These are phyloP conservation scores for Saitozyma sp. DNA, from an alignment of 768 basidiomycete species.

Conservation along the genomic window DNA sequence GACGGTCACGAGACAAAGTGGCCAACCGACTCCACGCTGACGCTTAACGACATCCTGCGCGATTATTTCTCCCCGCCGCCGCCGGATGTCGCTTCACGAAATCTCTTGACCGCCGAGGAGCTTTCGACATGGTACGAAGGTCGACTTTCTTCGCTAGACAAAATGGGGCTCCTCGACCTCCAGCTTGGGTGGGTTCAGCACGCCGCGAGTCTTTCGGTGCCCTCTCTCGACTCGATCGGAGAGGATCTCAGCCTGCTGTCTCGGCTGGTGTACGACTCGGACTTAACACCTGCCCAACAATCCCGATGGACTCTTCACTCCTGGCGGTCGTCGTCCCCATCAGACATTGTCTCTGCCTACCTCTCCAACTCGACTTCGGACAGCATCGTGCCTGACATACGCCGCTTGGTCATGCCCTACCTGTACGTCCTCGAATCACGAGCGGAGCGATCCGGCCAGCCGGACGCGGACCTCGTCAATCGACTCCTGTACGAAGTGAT, in stretches of 20 bases:
- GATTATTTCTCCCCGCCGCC: neutral
- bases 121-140: conserved; percentile 73
- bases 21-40: neutral
- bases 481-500: conserved; percentile 72
- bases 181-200: conserved; percentile 81
- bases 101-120: conserved; percentile 56
- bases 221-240: conserved; percentile 77
- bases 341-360: conserved; percentile 71
- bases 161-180: conserved; percentile 73
- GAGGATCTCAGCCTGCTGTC: conserved; percentile 89
- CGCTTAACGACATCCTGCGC: neutral
- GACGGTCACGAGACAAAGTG: conserved; percentile 11
- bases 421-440: conserved; percentile 87
- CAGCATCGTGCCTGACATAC: conserved; percentile 67
- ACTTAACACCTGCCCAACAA: conserved; percentile 49
- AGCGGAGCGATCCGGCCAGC: conserved; percentile 72
- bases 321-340: conserved; percentile 71
- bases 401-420: conserved; percentile 82
- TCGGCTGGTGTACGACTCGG: conserved; percentile 75
- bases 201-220: conserved; percentile 75
- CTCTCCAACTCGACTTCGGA: conserved; percentile 69
- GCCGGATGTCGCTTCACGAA: neutral
- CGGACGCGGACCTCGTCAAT: conserved; percentile 67
- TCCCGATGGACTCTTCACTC: conserved; percentile 71
- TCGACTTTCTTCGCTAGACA: conserved; percentile 66